phyloP scores from a whole-genome alignment of 768 basidiomycete species.

The Nevesoporus exiguus region DNA sequence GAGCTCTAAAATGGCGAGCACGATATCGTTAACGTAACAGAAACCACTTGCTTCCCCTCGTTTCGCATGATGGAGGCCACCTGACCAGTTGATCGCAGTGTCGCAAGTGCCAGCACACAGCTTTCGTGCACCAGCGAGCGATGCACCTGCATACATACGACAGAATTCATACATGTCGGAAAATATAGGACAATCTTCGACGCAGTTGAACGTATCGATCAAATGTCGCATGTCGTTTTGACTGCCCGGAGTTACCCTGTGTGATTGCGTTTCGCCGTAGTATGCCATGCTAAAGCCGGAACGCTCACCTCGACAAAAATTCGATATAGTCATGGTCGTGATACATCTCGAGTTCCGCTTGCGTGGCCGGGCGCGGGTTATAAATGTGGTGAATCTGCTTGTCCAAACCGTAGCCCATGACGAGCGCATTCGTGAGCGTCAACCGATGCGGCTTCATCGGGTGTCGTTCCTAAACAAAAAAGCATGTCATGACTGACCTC shows the following conservation, averaged over 20 bases:
- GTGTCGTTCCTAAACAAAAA: conserved; percentile 74
- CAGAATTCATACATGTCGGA: conserved; percentile 94
- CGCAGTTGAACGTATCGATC: conserved; percentile 88
- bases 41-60: conserved; percentile 97
- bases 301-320: conserved; percentile 79
- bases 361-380: conserved; percentile 83
- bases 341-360: conserved; percentile 84
- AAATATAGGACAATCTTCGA: conserved; percentile 97
- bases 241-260: conserved; percentile 80
- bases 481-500: not conserved
- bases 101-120: conserved; percentile 83
- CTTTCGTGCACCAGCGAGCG: conserved; percentile 87
- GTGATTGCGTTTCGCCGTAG: not conserved
- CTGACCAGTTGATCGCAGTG: conserved; percentile 99
- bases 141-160: conserved; percentile 89
- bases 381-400: conserved; percentile 92
- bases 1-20: conserved; percentile 89
- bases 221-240: conserved; percentile 65
- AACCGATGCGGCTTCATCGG: conserved; percentile 98
- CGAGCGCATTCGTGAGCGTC: conserved; percentile 93
- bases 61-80: conserved; percentile 97
- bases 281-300: not conserved
- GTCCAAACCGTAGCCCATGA: conserved; percentile 94
- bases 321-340: conserved; percentile 96
- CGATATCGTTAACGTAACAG: conserved; percentile 97